Evolutionary conservation across 106 monocot species (phyloP).

Genomic region (Triglochin maritima): DNA sequence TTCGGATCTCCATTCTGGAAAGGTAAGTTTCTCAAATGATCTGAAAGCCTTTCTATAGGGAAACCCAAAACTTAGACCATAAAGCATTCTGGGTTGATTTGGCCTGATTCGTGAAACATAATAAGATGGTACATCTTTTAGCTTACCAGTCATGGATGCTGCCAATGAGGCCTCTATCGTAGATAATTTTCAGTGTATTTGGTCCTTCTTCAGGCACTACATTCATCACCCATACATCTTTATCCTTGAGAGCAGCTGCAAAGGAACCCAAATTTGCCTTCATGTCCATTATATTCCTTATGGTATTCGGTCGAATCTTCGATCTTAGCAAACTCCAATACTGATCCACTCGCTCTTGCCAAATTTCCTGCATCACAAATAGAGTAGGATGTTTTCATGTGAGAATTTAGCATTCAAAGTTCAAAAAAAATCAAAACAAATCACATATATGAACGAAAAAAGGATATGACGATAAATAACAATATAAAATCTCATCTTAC

Average conservation of each 20-base stretch:
- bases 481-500: slow-evolving; percentile 17
- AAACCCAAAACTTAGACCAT: too few relatives aligned
- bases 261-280: slow-evolving; percentile 85
- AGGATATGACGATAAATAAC: not conserved
- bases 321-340: slow-evolving; percentile 64
- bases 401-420: not conserved
- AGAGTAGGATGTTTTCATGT: too few relatives aligned
- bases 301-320: slow-evolving; percentile 44
- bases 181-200: slow-evolving; percentile 74
- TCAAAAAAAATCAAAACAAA: not conserved
- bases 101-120: too few relatives aligned
- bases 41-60: too few relatives aligned
- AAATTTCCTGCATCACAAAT: slow-evolving; percentile 37
- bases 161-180: slow-evolving; percentile 87
- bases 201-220: slow-evolving; percentile 68
- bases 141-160: slow-evolving; percentile 76
- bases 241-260: slow-evolving; percentile 79
- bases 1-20: too few relatives aligned
- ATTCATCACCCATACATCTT: slow-evolving; percentile 96
- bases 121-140: too few relatives aligned
- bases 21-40: too few relatives aligned
- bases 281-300: slow-evolving; percentile 98
- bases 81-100: too few relatives aligned
- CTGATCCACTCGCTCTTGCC: slow-evolving; percentile 52
- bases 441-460: not conserved